These are phyloP conservation scores for Iberis pinnata DNA, from an alignment of 345 rosid genomes.

Conservation along the genomic window DNA sequence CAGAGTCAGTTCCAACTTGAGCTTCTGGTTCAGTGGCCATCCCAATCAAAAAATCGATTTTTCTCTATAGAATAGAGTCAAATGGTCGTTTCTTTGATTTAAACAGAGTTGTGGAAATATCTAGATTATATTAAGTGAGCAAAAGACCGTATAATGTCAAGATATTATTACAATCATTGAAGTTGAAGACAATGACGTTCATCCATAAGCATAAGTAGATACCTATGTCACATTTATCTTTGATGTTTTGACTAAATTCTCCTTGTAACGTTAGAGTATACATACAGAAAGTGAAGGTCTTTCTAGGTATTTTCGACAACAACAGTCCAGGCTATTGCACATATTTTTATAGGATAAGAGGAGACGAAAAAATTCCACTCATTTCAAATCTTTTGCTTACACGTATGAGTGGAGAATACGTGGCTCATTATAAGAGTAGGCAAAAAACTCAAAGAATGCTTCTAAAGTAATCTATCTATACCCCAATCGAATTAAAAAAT, in stretches of 20 bases:
- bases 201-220: conserved; percentile 24
- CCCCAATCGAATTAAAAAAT: not conserved
- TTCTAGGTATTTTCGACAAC: too few species aligned
- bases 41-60: not conserved
- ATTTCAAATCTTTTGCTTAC: too few species aligned
- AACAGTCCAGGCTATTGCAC: too few species aligned
- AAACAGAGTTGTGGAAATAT: conserved; percentile 38
- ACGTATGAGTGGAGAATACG: too few species aligned
- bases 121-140: conserved; percentile 35
- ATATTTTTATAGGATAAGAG: too few species aligned
- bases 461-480: not conserved
- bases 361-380: too few species aligned
- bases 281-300: too few species aligned
- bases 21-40: conserved; percentile 37
- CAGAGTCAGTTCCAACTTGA: conserved; percentile 28
- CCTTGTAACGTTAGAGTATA: too few species aligned
- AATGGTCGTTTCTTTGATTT: conserved; percentile 1
- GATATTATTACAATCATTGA: conserved; percentile 11
- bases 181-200: conserved; percentile 17
- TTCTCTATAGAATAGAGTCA: too few species aligned
- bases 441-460: not conserved
- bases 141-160: not conserved
- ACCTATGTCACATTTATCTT: conserved; percentile 2
- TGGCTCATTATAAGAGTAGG: too few species aligned
- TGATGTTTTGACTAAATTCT: too few species aligned